Conservation (phyloP, 805 yeast genomes). For the Yamadazyma philogaea region DNA sequence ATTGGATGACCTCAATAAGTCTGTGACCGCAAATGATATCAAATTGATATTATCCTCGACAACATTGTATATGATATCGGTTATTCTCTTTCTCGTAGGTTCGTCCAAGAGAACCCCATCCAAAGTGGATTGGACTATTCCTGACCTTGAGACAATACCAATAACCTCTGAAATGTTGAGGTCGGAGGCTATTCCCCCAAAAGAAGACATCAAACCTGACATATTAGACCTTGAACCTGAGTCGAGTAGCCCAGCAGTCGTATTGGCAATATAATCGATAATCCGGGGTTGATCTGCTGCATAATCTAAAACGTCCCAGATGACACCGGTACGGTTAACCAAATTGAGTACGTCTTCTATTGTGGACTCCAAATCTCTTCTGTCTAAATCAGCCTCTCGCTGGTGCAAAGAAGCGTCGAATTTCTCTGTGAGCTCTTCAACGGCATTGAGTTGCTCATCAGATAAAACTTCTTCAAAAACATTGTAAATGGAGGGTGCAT, state of each 20-base stretch:
- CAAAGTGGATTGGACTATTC: constrained; percentile 29
- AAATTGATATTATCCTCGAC: constrained; percentile 29
- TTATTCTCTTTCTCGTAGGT: constrained; percentile 29
- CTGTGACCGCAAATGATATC: constrained; percentile 21
- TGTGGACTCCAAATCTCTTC: constrained; percentile 23
- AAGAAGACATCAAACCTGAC: constrained; percentile 7
- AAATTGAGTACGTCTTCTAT: constrained; percentile 22
- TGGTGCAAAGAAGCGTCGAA: background rate
- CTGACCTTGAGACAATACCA: constrained; percentile 28
- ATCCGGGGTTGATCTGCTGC: constrained; percentile 29
- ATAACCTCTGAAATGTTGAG: constrained; percentile 23
- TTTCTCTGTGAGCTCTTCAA: constrained; percentile 14
- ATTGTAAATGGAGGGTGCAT: background rate
- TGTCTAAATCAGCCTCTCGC: constrained; percentile 1
- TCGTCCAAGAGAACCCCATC: constrained; percentile 40
- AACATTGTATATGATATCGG: constrained; percentile 28
- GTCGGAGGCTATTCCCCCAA: constrained; percentile 3
- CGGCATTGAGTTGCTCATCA: constrained; percentile 10
- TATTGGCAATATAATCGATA: constrained; percentile 28
- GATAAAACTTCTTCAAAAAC: constrained; percentile 5
- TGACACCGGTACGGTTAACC: constrained; percentile 32
- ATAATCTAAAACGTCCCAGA: constrained; percentile 34
- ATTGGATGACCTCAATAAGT: constrained; percentile 23
- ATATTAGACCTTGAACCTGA: constrained; percentile 5
- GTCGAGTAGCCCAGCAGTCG: constrained; percentile 20